Conservation (phyloP, 495 filamentous ascomycete genomes). For the Trichoderma asperelloides region DNA sequence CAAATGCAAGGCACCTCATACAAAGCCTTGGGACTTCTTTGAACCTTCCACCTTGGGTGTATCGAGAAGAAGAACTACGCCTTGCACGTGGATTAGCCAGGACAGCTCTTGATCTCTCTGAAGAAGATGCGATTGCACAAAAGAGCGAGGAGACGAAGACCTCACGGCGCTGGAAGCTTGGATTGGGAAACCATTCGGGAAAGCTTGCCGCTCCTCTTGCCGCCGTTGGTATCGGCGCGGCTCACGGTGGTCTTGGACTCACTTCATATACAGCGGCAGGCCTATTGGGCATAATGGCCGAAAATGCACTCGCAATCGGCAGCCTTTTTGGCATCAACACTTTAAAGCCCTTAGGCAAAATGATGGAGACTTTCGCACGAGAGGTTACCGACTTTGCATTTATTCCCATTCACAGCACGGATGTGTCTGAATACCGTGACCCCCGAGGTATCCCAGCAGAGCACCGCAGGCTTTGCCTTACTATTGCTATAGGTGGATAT, state of each 20-base stretch:
- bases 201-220: conserved; percentile 68
- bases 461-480: conserved; percentile 63
- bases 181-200: conserved; percentile 53
- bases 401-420: conserved; percentile 53
- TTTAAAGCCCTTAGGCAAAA: conserved; percentile 69
- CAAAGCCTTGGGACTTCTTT: conserved; percentile 61
- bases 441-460: conserved; percentile 30
- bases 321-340: conserved; percentile 86
- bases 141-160: conserved; percentile 57
- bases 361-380: conserved; percentile 79
- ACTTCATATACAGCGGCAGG: conserved; percentile 59
- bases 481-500: conserved; percentile 79
- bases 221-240: conserved; percentile 70
- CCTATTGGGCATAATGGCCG: conserved; percentile 69
- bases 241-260: conserved; percentile 74
- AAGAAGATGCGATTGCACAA: conserved; percentile 57
- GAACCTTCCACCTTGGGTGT: conserved; percentile 49
- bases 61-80: conserved; percentile 64
- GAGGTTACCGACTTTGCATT: conserved; percentile 89
- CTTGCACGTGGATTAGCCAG: conserved; percentile 67
- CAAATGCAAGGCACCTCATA: conserved; percentile 67
- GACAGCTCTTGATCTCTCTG: conserved; percentile 59
- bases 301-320: conserved; percentile 69
- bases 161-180: conserved; percentile 69
- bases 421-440: conserved; percentile 25